A percentile compares a stretch with the other conserved stretches of the same genome.
Evolutionary conservation across 1,284 basidiomycete genomes (phyloP).

Genomic region (Tremellales sp.): DNA sequence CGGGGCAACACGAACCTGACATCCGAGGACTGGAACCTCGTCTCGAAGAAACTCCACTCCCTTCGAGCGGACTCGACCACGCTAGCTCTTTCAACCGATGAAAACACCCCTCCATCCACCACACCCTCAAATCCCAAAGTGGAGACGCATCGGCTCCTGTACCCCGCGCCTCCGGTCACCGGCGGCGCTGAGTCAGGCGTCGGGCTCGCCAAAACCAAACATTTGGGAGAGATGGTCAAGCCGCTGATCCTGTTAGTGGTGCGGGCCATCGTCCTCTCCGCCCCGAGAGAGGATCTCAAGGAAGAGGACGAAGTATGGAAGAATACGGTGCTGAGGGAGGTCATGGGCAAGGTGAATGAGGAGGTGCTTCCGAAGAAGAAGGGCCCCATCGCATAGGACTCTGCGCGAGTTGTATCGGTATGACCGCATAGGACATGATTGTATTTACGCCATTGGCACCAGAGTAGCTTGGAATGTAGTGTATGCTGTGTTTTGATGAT

Average conservation of each 20-base stretch:
- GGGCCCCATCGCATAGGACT: too few species aligned
- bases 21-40: conserved; percentile 6
- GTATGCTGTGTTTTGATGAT: too few species aligned
- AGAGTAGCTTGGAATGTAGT: too few species aligned
- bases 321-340: background rate
- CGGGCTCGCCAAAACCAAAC: background rate
- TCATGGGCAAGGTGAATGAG: too few species aligned
- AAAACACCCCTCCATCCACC: background rate
- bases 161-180: conserved; percentile 2
- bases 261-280: conserved; percentile 2
- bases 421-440: too few species aligned
- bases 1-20: background rate
- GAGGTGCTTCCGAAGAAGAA: too few species aligned
- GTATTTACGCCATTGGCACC: too few species aligned
- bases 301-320: background rate
- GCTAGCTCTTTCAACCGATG: background rate
- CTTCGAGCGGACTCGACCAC: background rate
- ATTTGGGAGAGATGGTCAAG: background rate
- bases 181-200: background rate
- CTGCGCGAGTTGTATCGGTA: too few species aligned
- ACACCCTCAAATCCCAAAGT: background rate
- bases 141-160: background rate
- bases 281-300: background rate
- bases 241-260: conserved; percentile 4
- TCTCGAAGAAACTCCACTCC: background rate